Conservation (phyloP, 164 flowering plant genomes). For the Vitis rotundifolia region DNA sequence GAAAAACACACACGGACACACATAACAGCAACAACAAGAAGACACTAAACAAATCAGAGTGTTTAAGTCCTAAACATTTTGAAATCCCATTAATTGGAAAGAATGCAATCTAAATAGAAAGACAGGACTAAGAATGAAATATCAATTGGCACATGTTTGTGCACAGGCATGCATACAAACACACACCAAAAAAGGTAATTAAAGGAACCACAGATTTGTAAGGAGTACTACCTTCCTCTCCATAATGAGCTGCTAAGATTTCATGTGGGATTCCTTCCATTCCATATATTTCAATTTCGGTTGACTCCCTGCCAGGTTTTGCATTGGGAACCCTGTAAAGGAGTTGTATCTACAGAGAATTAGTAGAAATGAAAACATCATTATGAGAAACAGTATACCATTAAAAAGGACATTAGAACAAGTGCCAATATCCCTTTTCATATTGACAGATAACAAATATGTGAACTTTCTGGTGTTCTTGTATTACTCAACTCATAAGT, state of each 20-base stretch:
- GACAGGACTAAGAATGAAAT: too few species aligned
- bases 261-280: slow-evolving; percentile 98
- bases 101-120: too few species aligned
- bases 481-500: not conserved
- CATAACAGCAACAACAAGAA: too few species aligned
- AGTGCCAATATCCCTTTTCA: not conserved
- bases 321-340: slow-evolving; percentile 91
- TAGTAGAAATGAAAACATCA: slow-evolving; percentile 3
- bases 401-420: not conserved
- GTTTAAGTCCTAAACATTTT: not conserved
- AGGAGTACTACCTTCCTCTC: slow-evolving; percentile 68
- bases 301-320: slow-evolving; percentile 85
- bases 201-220: not conserved
- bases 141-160: too few species aligned
- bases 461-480: not conserved
- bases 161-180: not conserved
- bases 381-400: not conserved
- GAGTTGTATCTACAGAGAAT: slow-evolving; percentile 4
- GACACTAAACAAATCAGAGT: not conserved
- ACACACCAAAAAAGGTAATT: not conserved
- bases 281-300: slow-evolving; percentile 96
- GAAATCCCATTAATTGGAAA: too few species aligned
- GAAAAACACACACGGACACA: too few species aligned
- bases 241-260: slow-evolving; percentile 86
- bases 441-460: too few species aligned